Evolutionary conservation across 2,329 filamentous ascomycete species (phyloP).

Genomic region (Neonectria faginata): DNA sequence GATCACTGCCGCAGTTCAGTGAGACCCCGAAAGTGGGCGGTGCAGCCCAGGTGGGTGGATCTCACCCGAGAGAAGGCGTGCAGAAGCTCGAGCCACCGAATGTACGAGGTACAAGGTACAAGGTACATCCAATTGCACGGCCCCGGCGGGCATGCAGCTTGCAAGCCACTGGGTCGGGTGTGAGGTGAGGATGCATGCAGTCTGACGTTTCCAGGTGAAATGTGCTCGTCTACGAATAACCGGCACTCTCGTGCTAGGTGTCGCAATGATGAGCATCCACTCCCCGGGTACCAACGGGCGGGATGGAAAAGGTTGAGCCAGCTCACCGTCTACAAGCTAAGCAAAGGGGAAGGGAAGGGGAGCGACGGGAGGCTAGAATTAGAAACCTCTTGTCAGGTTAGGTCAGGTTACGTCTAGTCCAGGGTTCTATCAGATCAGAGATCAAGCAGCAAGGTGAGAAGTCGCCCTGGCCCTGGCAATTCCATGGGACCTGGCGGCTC

Average conservation of each 20-base stretch:
- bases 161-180: neutral
- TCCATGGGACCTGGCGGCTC: too few relatives aligned
- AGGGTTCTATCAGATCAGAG: neutral
- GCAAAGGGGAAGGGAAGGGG: neutral
- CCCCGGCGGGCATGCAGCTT: neutral
- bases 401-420: neutral
- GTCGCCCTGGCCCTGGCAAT: neutral
- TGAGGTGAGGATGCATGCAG: slow-evolving; percentile 3
- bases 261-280: too few relatives aligned
- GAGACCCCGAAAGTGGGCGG: slow-evolving; percentile 1
- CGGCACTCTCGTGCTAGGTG: neutral
- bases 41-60: slow-evolving; percentile 15
- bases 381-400: neutral
- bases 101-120: neutral
- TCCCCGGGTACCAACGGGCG: too few relatives aligned
- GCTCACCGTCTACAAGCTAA: too few relatives aligned
- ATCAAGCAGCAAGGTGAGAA: neutral
- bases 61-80: neutral
- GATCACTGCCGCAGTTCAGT: neutral
- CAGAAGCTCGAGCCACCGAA: neutral
- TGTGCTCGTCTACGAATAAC: neutral
- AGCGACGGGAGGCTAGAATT: neutral
- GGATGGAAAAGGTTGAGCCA: neutral
- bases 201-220: slow-evolving; percentile 3
- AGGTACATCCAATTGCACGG: neutral